A percentile compares a stretch with the other conserved stretches of the same genome.
Evolutionary conservation across 768 basidiomycete species (phyloP).

Genomic region (Coprinopsis sp.): DNA sequence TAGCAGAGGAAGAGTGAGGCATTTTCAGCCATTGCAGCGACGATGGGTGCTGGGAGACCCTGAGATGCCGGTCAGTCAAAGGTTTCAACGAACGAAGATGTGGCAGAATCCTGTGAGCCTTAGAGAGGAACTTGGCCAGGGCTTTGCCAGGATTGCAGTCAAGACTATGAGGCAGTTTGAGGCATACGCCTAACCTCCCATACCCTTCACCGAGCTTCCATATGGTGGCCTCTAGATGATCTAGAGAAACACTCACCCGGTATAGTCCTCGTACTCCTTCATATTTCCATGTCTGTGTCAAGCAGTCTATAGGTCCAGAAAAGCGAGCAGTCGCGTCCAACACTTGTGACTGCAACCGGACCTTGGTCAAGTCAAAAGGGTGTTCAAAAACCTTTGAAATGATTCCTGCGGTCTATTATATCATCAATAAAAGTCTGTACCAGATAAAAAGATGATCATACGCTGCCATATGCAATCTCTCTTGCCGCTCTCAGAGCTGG

Average conservation of each 20-base stretch:
- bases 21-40: conserved; percentile 92
- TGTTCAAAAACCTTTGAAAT: conserved; percentile 85
- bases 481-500: conserved; percentile 9
- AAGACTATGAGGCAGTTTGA: not conserved
- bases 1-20: conserved; percentile 87
- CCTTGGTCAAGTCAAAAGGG: conserved; percentile 91
- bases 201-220: no score
- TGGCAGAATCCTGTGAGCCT: not conserved
- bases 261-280: conserved; percentile 87
- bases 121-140: not conserved
- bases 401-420: conserved; percentile 70
- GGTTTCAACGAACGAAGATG: not conserved
- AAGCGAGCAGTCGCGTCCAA: conserved; percentile 57
- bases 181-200: no score
- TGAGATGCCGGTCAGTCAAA: conserved; percentile 21
- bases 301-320: conserved; percentile 84
- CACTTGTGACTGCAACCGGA: conserved; percentile 85
- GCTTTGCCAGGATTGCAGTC: not conserved
- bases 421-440: not conserved
- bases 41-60: conserved; percentile 93
- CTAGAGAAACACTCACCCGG: conserved; percentile 53
- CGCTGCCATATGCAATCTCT: conserved; percentile 16
- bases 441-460: conserved; percentile 3
- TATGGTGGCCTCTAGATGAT: no score
- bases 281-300: conserved; percentile 70